Percentiles rank a stretch among this genome's conserved stretches.
Conservation (phyloP, 2,329 filamentous ascomycete genomes). For the Hymenoscyphus scutula region DNA sequence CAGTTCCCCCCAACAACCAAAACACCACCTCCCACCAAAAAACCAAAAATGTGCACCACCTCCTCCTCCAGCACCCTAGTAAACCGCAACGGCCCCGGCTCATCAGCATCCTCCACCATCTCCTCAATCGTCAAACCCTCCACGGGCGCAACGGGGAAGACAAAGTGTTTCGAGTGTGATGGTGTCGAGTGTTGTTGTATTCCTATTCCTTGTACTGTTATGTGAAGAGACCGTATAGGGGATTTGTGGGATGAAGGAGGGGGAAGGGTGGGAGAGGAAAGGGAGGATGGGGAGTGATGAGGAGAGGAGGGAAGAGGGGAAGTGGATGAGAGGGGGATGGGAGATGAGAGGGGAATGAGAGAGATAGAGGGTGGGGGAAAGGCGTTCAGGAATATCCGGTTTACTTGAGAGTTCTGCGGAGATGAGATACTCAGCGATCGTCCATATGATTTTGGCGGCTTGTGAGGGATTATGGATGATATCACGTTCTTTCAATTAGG, state of each 20-base stretch:
- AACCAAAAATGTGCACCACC: conserved; percentile 36
- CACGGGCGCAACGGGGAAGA: conserved; percentile 42
- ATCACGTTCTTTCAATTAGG: background rate
- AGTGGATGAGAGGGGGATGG: background rate
- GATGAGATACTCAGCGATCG: background rate
- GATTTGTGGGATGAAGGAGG: no score
- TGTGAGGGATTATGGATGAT: background rate
- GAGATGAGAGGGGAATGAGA: background rate
- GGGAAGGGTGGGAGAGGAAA: background rate
- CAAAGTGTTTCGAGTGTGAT: conserved; percentile 50
- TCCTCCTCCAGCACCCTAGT: conserved; percentile 37
- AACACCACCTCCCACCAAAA: background rate
- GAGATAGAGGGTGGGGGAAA: background rate
- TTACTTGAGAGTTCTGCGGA: background rate
- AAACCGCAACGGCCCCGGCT: conserved; percentile 48
- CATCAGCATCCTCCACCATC: conserved; percentile 48
- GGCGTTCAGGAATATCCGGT: background rate
- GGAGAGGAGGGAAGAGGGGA: background rate
- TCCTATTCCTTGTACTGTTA: conserved; percentile 49
- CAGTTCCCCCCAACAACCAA: background rate
- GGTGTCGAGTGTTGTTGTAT: conserved; percentile 55
- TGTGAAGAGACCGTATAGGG: no score
- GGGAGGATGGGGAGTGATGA: background rate
- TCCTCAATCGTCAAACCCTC: conserved; percentile 52
- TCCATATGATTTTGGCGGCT: background rate